Evolutionary conservation across 2,329 filamentous ascomycete genomes (phyloP).

Genomic region (Talaromyces piceae): DNA sequence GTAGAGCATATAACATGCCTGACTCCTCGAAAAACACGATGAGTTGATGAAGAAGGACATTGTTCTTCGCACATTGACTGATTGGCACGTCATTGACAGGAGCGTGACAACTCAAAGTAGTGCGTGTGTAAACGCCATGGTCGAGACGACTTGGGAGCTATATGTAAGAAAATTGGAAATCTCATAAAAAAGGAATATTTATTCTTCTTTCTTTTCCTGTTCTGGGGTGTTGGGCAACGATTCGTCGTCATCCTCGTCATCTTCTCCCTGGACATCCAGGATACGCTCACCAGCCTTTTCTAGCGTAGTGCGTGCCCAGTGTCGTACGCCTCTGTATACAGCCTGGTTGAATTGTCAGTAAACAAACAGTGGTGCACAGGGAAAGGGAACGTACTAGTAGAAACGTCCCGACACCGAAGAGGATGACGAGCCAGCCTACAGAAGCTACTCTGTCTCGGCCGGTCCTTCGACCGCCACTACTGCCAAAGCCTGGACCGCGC

Average conservation of each 20-base stretch:
- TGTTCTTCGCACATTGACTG: constrained; percentile 92
- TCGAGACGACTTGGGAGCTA: background rate
- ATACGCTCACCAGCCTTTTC: constrained; percentile 72
- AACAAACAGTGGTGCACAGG: background rate
- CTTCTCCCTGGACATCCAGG: constrained; percentile 58
- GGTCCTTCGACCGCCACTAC: constrained; percentile 45
- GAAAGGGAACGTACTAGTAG: constrained; percentile 53
- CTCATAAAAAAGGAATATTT: background rate
- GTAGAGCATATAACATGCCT: constrained; percentile 9
- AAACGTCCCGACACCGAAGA: constrained; percentile 74
- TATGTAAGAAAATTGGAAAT: background rate
- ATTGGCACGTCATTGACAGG: constrained; percentile 80
- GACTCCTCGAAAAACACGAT: constrained; percentile 15
- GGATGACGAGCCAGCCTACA: constrained; percentile 69
- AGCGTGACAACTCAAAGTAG: constrained; percentile 96
- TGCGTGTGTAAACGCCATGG: constrained; percentile 49
- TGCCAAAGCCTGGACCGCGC: constrained; percentile 52
- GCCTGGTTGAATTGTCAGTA: constrained; percentile 43
- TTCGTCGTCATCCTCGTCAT: constrained; percentile 52
- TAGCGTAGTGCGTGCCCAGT: constrained; percentile 64
- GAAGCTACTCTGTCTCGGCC: constrained; percentile 72
- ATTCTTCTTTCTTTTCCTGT: constrained; percentile 8
- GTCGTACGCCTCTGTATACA: constrained; percentile 73
- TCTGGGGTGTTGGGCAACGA: constrained; percentile 14
- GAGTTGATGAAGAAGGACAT: constrained; percentile 32